These are phyloP conservation scores for Triticum turgidum DNA, from an alignment of 176 grass and related monocot genomes.

Conservation along the genomic window DNA sequence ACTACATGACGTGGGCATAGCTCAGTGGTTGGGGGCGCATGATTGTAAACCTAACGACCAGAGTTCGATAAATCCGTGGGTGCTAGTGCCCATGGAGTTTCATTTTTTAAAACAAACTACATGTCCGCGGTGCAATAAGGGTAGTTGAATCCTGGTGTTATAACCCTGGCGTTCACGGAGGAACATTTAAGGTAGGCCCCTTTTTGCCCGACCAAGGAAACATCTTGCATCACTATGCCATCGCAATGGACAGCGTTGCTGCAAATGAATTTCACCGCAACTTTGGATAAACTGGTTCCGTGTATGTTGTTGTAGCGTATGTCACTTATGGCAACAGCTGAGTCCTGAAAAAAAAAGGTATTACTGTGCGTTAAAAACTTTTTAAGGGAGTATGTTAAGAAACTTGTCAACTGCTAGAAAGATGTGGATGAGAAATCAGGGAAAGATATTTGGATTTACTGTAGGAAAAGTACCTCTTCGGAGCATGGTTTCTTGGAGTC, in stretches of 20 bases:
- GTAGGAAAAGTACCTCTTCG: constrained; percentile 40
- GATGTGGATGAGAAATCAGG: neutral
- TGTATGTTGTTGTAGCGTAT: constrained; percentile 59
- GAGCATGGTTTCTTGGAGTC: constrained; percentile 55
- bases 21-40: too few relatives aligned
- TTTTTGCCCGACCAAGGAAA: constrained; percentile 43
- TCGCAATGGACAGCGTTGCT: constrained; percentile 39
- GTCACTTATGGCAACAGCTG: constrained; percentile 49
- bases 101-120: neutral
- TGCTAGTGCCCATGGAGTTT: too few relatives aligned
- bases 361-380: neutral
- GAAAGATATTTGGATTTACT: neutral
- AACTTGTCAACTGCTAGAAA: neutral
- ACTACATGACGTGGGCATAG: neutral
- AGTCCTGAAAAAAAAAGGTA: constrained; percentile 25
- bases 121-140: constrained; percentile 47
- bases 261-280: constrained; percentile 57
- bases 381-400: neutral
- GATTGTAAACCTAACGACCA: too few relatives aligned
- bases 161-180: constrained; percentile 32
- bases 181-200: neutral
- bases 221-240: constrained; percentile 38
- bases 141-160: constrained; percentile 32
- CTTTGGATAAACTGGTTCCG: constrained; percentile 57
- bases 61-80: too few relatives aligned